Conservation (phyloP, 2,329 filamentous ascomycete genomes). For the Hymenoscyphus occultus region DNA sequence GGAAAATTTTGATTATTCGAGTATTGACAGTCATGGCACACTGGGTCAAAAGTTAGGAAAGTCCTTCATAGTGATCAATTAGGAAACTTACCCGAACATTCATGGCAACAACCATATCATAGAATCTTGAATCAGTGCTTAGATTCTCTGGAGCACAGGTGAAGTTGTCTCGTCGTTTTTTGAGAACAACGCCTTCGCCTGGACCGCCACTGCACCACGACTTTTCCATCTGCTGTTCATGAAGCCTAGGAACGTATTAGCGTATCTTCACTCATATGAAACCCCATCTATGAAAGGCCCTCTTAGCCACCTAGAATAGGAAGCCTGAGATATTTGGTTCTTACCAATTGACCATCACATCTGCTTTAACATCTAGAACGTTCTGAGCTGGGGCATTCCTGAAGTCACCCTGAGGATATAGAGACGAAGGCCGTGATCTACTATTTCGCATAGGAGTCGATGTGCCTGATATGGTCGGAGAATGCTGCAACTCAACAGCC, state of each 20-base stretch:
- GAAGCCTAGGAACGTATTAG: slow-evolving; percentile 38
- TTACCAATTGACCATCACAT: slow-evolving; percentile 60
- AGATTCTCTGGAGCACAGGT: slow-evolving; percentile 49
- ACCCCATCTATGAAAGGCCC: background rate
- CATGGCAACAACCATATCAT: slow-evolving; percentile 46
- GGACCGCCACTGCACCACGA: slow-evolving; percentile 47
- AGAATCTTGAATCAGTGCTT: slow-evolving; percentile 46
- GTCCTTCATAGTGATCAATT: background rate
- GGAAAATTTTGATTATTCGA: slow-evolving; percentile 58
- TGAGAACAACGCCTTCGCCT: slow-evolving; percentile 55
- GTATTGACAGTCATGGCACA: slow-evolving; percentile 68
- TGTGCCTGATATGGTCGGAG: slow-evolving; percentile 5
- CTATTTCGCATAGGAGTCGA: slow-evolving; percentile 4
- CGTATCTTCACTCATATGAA: background rate
- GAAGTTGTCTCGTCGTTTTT: slow-evolving; percentile 49
- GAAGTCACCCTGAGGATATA: slow-evolving; percentile 42
- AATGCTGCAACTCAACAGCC: background rate
- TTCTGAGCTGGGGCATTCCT: slow-evolving; percentile 44
- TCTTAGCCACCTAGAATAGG: background rate
- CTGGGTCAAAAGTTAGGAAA: slow-evolving; percentile 37
- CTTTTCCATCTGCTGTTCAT: slow-evolving; percentile 57
- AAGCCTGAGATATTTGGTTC: background rate
- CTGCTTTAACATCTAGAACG: slow-evolving; percentile 52
- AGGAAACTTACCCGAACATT: slow-evolving; percentile 51
- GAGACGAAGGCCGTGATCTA: slow-evolving; percentile 30